These are phyloP conservation scores for Ilyonectria robusta DNA, from an alignment of 2,329 filamentous ascomycete genomes.

Conservation along the genomic window DNA sequence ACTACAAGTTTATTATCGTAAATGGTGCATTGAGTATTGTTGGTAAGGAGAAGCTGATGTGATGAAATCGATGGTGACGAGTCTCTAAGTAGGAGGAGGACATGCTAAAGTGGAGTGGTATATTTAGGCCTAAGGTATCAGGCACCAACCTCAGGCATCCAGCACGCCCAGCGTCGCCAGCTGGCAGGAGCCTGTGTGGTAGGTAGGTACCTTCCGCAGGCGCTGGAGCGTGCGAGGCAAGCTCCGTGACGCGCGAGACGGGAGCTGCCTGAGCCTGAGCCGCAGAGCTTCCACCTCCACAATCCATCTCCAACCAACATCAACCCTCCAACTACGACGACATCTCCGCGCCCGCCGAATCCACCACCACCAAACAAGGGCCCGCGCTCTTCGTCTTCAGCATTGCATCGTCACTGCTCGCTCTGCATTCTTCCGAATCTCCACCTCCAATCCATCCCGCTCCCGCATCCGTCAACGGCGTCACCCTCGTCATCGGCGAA, in stretches of 20 bases:
- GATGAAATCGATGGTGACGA: neutral
- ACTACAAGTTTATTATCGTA: neutral
- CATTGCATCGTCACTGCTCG: neutral
- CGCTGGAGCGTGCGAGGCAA: neutral
- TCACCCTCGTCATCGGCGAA: conserved; percentile 16
- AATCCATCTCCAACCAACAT: conserved; percentile 5
- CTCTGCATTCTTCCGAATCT: conserved; percentile 3
- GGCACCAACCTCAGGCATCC: conserved; percentile 9
- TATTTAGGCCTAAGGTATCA: no score
- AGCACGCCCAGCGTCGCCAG: conserved; percentile 21
- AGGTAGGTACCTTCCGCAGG: neutral
- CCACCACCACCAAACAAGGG: neutral
- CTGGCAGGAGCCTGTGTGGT: conserved; percentile 36
- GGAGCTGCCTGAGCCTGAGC: conserved; percentile 59
- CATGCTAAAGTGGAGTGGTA: neutral
- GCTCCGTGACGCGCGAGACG: conserved; percentile 58
- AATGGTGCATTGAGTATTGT: no score
- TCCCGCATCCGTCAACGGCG: conserved; percentile 6
- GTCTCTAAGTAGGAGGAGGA: neutral
- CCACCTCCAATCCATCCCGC: neutral
- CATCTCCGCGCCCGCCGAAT: neutral
- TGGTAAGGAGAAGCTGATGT: neutral
- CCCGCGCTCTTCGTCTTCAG: neutral
- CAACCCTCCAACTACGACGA: conserved; percentile 3
- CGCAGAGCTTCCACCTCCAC: conserved; percentile 30